These are phyloP conservation scores for Fusarium marasasianum DNA, from an alignment of 2,329 filamentous ascomycete species.

Conservation along the genomic window DNA sequence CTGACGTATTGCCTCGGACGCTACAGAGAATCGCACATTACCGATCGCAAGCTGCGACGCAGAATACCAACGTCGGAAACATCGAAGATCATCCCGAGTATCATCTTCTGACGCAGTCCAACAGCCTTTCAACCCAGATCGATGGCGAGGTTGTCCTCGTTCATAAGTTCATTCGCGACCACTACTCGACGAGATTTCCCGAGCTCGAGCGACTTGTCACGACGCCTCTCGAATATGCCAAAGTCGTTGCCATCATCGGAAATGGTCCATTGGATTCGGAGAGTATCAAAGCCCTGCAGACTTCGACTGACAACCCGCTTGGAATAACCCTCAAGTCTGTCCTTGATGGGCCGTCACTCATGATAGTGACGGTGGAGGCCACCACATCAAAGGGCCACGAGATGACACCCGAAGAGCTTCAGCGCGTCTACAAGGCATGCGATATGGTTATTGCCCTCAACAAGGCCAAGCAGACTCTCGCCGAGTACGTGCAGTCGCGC, in stretches of 20 bases:
- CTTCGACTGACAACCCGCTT: conserved; percentile 80
- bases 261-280: conserved; percentile 87
- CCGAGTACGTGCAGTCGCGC: conserved; percentile 93
- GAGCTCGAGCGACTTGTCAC: conserved; percentile 91
- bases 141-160: conserved; percentile 92
- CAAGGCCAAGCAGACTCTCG: conserved; percentile 84
- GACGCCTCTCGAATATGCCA: conserved; percentile 93
- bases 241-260: conserved; percentile 90
- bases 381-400: conserved; percentile 86
- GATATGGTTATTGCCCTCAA: conserved; percentile 90
- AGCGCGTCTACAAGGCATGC: conserved; percentile 79
- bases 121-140: conserved; percentile 89
- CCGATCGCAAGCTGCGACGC: conserved; percentile 73
- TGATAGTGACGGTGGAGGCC: conserved; percentile 96
- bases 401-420: conserved; percentile 78
- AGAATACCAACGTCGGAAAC: conserved; percentile 75
- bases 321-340: conserved; percentile 80
- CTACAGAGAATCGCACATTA: conserved; percentile 82
- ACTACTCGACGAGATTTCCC: conserved; percentile 93
- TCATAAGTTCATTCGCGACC: conserved; percentile 95
- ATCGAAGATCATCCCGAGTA: conserved; percentile 95
- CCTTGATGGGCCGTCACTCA: conserved; percentile 87
- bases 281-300: conserved; percentile 82
- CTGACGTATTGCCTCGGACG: conserved; percentile 68
- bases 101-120: conserved; percentile 86